Percentiles rank a stretch among this genome's conserved stretches.
Evolutionary conservation across 2,329 filamentous ascomycete species (phyloP).

Genomic region (Ilyonectria destructans): DNA sequence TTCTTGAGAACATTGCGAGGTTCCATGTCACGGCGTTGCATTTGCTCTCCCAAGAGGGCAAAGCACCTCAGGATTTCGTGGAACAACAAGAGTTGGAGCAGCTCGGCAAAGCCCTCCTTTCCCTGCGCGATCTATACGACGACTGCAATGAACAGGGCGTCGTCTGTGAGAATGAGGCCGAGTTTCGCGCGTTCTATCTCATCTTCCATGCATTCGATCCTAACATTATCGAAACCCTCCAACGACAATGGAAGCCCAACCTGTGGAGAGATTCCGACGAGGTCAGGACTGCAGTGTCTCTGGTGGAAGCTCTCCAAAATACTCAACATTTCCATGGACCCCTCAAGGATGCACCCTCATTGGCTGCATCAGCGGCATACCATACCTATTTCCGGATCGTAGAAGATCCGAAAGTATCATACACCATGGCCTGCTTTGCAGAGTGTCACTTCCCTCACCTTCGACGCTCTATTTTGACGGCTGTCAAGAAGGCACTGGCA

Average conservation of each 20-base stretch:
- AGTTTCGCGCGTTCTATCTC: slow-evolving; percentile 78
- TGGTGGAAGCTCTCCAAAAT: slow-evolving; percentile 74
- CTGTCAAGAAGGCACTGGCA: slow-evolving; percentile 69
- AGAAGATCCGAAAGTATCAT: slow-evolving; percentile 71
- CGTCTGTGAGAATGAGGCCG: slow-evolving; percentile 73
- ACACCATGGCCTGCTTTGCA: slow-evolving; percentile 80
- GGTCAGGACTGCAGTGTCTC: slow-evolving; percentile 73
- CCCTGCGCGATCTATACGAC: slow-evolving; percentile 77
- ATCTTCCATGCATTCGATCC: slow-evolving; percentile 74
- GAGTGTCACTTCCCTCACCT: slow-evolving; percentile 78
- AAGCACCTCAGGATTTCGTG: slow-evolving; percentile 73
- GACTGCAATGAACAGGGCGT: slow-evolving; percentile 74
- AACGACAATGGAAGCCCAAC: slow-evolving; percentile 71
- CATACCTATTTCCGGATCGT: slow-evolving; percentile 74
- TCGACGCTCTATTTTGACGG: slow-evolving; percentile 71
- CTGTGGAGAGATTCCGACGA: slow-evolving; percentile 71
- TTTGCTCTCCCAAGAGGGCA: slow-evolving; percentile 71
- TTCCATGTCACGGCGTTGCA: slow-evolving; percentile 79
- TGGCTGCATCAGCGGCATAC: slow-evolving; percentile 67
- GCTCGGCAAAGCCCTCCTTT: slow-evolving; percentile 76
- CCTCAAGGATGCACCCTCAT: slow-evolving; percentile 64
- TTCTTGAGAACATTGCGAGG: slow-evolving; percentile 76
- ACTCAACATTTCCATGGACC: slow-evolving; percentile 72
- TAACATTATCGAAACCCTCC: slow-evolving; percentile 67
- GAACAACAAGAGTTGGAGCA: slow-evolving; percentile 80